Percentiles rank a stretch among this genome's conserved stretches.
phyloP scores from a whole-genome alignment of 2,329 filamentous ascomycete species.

The Rhinocladiella similis region DNA sequence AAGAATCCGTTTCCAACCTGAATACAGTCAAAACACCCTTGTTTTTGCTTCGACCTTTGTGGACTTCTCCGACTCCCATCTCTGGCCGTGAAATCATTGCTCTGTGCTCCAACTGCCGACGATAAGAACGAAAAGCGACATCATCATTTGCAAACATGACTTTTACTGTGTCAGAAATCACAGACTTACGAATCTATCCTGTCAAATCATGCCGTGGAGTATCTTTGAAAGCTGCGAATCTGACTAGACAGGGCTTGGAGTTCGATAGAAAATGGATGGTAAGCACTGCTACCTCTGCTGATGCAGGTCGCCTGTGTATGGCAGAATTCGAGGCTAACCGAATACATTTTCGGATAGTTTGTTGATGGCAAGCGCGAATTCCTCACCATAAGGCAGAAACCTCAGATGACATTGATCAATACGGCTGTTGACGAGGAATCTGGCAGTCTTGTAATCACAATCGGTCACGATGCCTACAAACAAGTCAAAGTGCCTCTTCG shows the following conservation, averaged over 20 bases:
- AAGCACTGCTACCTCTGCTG: conserved; percentile 1
- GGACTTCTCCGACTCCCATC: too few relatives aligned
- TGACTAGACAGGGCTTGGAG: conserved; percentile 59
- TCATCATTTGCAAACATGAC: conserved; percentile 5
- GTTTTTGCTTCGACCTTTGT: too few relatives aligned
- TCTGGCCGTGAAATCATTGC: too few relatives aligned
- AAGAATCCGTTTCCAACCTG: too few relatives aligned
- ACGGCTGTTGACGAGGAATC: conserved; percentile 50
- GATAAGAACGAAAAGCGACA: too few relatives aligned
- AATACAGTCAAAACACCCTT: too few relatives aligned
- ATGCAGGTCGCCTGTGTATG: too few relatives aligned
- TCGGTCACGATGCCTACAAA: conserved; percentile 33
- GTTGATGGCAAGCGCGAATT: conserved; percentile 57
- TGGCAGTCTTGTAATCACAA: conserved; percentile 50
- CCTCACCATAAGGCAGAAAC: conserved; percentile 62
- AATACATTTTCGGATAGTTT: conserved; percentile 38
- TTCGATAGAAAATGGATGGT: conserved; percentile 66
- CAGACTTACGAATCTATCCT: conserved; percentile 58
- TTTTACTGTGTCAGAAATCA: conserved; percentile 25
- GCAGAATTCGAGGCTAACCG: neutral
- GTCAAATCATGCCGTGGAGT: conserved; percentile 68
- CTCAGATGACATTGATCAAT: conserved; percentile 64
- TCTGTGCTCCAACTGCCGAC: too few relatives aligned
- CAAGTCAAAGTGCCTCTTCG: conserved; percentile 56
- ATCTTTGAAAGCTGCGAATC: conserved; percentile 50